Evolutionary conservation across 73 alveolate species (phyloP), one percentile per base, ranked within the genome.

Genomic region (Tetrahymena borealis): DNA sequence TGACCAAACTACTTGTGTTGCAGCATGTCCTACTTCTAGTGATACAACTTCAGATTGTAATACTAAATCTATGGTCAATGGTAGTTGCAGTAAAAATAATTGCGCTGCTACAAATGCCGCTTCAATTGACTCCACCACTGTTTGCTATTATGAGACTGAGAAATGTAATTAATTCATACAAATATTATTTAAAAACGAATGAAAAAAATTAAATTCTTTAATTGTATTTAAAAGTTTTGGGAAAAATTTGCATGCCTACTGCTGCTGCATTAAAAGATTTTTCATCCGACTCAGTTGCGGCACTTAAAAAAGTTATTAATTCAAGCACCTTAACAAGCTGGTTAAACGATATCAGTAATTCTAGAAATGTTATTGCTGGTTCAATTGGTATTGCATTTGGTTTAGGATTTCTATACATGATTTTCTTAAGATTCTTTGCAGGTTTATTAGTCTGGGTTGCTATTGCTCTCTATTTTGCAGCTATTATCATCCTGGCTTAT

Each of bases 341-440:
- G 96, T 94, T 96, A 18, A 92, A 96, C 20, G 98, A 96, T 95
- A 20, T 96, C 35, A 91, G 78, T 31, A 94, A 91, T 28, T 90
- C 98, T 16, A 93, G 85, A 90, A 91, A 93, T 60, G 98, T 96
- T 3, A 95, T 96, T 43, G 91, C 94, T 18, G 96, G 96, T 24
- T 95, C 98, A 7, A 91, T 96, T n/a, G 94, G 96, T 7, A 95
- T 97, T 91, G 97, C 98, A 43, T 95, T 96, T 93, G 35, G 94
- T 36, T 35, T 96, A 78, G 96, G 98, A 37, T 91, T 96, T 94
- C 35, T 96, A 24, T 96, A 95, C 39, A 92, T 96, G 91, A 77
- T 94, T 36, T 95, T 96, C 90, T 90, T 96, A 41, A 90, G 98
- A 39, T 91, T 94, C 33, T 92, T 97, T 90, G 98, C 98, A 11